phyloP scores from a whole-genome alignment of 2,329 filamentous ascomycete species.

The Aspergillus nomiae region DNA sequence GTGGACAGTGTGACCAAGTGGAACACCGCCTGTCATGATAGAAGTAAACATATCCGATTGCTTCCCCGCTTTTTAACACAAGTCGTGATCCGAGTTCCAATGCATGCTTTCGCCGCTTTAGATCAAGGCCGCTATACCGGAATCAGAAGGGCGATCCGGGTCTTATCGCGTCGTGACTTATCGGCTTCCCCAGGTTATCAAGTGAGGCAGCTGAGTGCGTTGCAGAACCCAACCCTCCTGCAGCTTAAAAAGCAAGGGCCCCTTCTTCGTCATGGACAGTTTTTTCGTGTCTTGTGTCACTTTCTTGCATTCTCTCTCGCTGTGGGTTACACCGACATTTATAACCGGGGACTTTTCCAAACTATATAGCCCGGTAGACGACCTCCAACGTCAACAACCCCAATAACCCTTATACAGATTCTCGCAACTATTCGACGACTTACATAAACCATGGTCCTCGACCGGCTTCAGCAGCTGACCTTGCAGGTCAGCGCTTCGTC shows the following conservation, averaged over 20 bases:
- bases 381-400: background rate
- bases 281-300: background rate
- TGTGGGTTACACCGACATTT: constrained; percentile 1
- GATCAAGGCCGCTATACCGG: constrained; percentile 41
- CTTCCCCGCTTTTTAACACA: background rate
- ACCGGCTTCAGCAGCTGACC: constrained; percentile 65
- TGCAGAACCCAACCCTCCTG: background rate
- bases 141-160: constrained; percentile 63
- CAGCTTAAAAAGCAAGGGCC: background rate
- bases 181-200: background rate
- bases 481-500: constrained; percentile 61
- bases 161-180: constrained; percentile 19
- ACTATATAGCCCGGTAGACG: background rate
- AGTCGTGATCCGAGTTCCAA: background rate
- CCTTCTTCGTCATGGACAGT: background rate
- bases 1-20: background rate
- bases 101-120: background rate
- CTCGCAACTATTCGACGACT: background rate
- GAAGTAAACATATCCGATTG: background rate
- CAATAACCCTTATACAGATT: background rate
- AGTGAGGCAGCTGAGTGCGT: constrained; percentile 7
- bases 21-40: background rate
- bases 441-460: constrained; percentile 56
- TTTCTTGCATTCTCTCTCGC: background rate
- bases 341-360: background rate